These are phyloP conservation scores for Globisporangium polare DNA, from an alignment of 352 stramenopile species.

Conservation along the genomic window DNA sequence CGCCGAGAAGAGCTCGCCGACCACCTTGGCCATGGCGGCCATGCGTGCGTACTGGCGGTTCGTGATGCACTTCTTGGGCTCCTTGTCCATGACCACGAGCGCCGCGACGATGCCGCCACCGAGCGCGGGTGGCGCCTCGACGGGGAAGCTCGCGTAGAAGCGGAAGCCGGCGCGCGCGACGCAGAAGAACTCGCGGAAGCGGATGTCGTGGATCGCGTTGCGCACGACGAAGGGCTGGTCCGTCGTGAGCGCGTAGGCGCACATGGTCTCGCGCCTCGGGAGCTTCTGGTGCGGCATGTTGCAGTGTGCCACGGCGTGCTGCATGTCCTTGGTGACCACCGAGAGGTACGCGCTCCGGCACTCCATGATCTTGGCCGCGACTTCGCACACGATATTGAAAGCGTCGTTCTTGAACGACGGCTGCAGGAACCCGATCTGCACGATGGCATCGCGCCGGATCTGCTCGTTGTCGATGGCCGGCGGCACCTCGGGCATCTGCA, in stretches of 20 bases:
- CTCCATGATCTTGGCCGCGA: conserved; percentile 32
- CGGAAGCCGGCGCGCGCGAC: conserved; percentile 23
- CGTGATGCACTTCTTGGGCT: conserved; percentile 26
- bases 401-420: conserved; percentile 14
- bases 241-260: conserved; percentile 28
- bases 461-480: conserved; percentile 18
- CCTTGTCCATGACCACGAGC: conserved; percentile 31
- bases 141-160: conserved; percentile 36
- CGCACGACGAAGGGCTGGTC: conserved; percentile 31
- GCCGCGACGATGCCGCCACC: conserved; percentile 28
- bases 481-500: conserved; percentile 24
- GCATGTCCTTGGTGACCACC: conserved; percentile 26
- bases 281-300: conserved; percentile 28
- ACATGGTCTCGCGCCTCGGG: conserved; percentile 27
- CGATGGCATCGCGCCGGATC: conserved; percentile 24
- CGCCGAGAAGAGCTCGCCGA: conserved; percentile 22
- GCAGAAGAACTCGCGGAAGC: conserved; percentile 35
- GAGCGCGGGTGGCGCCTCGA: conserved; percentile 22
- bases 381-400: conserved; percentile 26
- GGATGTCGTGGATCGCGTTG: conserved; percentile 28
- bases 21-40: conserved; percentile 21
- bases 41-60: conserved; percentile 32
- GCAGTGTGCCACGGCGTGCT: conserved; percentile 25
- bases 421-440: conserved; percentile 20
- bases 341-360: conserved; percentile 26